Conservation (phyloP, 805 yeast species). For the Lipomyces sp. region DNA sequence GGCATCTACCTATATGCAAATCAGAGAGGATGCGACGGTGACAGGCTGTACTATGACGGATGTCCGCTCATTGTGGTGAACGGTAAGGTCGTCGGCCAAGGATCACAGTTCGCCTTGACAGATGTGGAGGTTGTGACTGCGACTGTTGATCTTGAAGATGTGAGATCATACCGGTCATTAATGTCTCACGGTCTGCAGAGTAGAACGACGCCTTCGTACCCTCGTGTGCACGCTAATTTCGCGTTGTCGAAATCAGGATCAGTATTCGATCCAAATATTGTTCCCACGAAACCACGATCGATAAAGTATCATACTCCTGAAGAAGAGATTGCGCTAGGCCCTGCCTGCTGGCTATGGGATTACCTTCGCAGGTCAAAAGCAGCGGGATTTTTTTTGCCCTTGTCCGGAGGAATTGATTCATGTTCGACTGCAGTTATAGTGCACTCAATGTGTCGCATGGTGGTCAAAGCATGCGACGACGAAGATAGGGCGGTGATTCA, state of each 20-base stretch:
- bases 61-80: constrained; percentile 93
- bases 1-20: constrained; percentile 93
- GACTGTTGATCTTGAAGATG: constrained; percentile 90
- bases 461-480: constrained; percentile 66
- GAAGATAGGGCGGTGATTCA: constrained; percentile 68
- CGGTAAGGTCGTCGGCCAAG: constrained; percentile 91
- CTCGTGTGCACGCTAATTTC: constrained; percentile 61
- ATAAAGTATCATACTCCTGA: constrained; percentile 79
- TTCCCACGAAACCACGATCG: constrained; percentile 59
- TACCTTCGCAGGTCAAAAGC: constrained; percentile 88
- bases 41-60: constrained; percentile 94
- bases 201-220: constrained; percentile 47
- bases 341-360: constrained; percentile 99
- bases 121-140: constrained; percentile 98
- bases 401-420: constrained; percentile 97
- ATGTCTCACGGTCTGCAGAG: constrained; percentile 81
- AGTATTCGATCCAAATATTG: constrained; percentile 63
- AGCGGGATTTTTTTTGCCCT: constrained; percentile 89
- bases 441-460: constrained; percentile 90
- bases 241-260: constrained; percentile 63
- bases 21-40: constrained; percentile 99
- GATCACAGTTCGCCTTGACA: constrained; percentile 80
- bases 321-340: constrained; percentile 96
- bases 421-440: constrained; percentile 97
- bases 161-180: constrained; percentile 76